These are phyloP conservation scores for Chlamydomonas reinhardtii DNA, from an alignment of 163 green algal genomes.

Conservation along the genomic window DNA sequence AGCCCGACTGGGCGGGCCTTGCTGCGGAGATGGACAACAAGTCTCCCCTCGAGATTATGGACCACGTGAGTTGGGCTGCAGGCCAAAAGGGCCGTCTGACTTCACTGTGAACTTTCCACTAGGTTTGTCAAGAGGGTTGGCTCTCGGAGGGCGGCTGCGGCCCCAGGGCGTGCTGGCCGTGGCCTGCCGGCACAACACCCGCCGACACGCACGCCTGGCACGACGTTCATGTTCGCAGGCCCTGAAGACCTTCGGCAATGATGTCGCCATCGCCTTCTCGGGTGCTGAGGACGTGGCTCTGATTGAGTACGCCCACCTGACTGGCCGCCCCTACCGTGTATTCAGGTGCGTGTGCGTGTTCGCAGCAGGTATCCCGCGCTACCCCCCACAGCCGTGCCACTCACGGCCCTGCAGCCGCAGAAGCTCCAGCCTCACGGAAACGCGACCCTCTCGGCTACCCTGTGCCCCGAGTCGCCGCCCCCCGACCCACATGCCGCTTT, in stretches of 20 bases:
- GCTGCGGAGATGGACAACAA: slow-evolving; percentile 83
- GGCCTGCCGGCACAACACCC: too few species aligned
- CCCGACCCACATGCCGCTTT: neutral
- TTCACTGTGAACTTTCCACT: too few species aligned
- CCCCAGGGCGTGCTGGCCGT: too few species aligned
- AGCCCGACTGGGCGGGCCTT: slow-evolving; percentile 73
- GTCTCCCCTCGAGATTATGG: slow-evolving; percentile 95
- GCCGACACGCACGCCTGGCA: too few species aligned
- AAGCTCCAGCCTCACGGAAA: too few species aligned
- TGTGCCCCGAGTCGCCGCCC: neutral
- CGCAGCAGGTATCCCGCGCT: too few species aligned
- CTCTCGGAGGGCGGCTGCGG: too few species aligned
- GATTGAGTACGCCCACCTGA: slow-evolving; percentile 98
- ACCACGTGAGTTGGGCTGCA: slow-evolving; percentile 76
- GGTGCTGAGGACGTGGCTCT: slow-evolving; percentile 98
- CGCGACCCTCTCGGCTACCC: too few species aligned
- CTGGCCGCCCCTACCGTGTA: slow-evolving; percentile 94
- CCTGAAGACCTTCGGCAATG: slow-evolving; percentile 85
- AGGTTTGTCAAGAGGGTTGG: neutral
- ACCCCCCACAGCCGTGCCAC: too few species aligned
- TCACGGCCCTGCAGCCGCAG: too few species aligned
- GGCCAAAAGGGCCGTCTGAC: too few species aligned
- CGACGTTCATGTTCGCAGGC: slow-evolving; percentile 67
- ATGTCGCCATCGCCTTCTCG: slow-evolving; percentile 95
- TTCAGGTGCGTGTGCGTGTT: slow-evolving; percentile 83